These are phyloP conservation scores for Sabuloglossum arenarium DNA, from an alignment of 495 filamentous ascomycete genomes.

Conservation along the genomic window DNA sequence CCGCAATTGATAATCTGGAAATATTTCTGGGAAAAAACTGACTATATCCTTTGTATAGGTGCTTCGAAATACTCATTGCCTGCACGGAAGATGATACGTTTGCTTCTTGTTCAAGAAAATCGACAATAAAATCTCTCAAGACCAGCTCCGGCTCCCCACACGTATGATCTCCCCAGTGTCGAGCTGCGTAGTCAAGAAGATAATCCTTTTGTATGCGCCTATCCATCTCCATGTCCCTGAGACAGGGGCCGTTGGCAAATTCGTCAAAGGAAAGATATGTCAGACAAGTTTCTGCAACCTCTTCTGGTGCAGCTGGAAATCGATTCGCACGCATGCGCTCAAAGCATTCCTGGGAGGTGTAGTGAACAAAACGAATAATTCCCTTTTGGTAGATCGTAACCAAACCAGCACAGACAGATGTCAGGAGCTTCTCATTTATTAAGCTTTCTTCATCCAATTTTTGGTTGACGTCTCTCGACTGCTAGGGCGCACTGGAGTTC, in stretches of 20 bases:
- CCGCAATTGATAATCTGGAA: conserved; percentile 10
- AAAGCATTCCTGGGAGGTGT: conserved; percentile 33
- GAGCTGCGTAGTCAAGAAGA: conserved; percentile 22
- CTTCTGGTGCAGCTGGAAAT: conserved; percentile 17
- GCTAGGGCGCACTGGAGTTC: conserved; percentile 30
- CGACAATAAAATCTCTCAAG: not conserved
- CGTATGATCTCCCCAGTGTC: conserved; percentile 26
- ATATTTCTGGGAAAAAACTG: conserved; percentile 6
- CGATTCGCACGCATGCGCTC: conserved; percentile 15
- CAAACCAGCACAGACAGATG: conserved; percentile 31
- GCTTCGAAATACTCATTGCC: not conserved
- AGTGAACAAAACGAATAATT: conserved; percentile 32
- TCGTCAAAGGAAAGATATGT: conserved; percentile 23
- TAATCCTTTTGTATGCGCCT: conserved; percentile 12
- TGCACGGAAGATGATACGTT: not conserved
- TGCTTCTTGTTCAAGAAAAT: not conserved
- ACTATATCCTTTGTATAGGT: conserved; percentile 4
- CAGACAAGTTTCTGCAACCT: conserved; percentile 22
- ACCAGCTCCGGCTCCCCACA: not conserved
- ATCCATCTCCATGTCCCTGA: conserved; percentile 13
- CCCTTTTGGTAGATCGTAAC: conserved; percentile 27
- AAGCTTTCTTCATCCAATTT: conserved; percentile 23
- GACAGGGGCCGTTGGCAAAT: conserved; percentile 14
- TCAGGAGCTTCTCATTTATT: conserved; percentile 17
- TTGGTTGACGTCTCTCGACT: conserved; percentile 11